Evolutionary conservation across 1,284 basidiomycete species (phyloP), one percentile per base, ranked within the genome.

Genomic region (Apiotrichum sp.): DNA sequence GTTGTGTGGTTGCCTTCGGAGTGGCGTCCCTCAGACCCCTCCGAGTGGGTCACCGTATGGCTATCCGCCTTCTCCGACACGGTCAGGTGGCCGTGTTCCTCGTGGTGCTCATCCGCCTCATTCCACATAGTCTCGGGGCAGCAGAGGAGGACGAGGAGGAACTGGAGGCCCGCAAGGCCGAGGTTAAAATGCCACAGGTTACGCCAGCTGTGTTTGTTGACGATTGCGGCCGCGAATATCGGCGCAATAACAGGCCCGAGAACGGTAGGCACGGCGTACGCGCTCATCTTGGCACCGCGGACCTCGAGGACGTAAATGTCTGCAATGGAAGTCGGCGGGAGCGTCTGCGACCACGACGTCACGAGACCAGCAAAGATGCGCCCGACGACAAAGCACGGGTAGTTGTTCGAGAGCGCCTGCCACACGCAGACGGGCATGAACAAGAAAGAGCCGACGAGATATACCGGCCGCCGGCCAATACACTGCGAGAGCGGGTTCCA

Each of bases 81-180:
- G 13, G 36, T 22, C 22, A 22, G 22, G 22, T 22, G 22, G 22
- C 22, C 36, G 36, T 9, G 36, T 9, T 38, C 36, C 36, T 8
- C 36, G 8, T 38, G 8, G 36, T 8, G 36, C 36, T 43, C 40
- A n/a, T 43, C 42, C 16, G 42, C 22, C 42, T 56, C 59, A 36
- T 56, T 64, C 70, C 72, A 75, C 29, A 69, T 63, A 0, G 75
- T 76, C 55, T 76, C 73, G 9, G 72, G 72, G 3, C 72, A 66
- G 46, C 74, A 54, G 53, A 73, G 61, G 50, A 70, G 59, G n/a
- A 46, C 16, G 22, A 59, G 43, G 1, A 59, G 4, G 43, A 56
- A 34, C 43, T 59, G 50, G 14, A 59, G 53, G 1, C 42, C 53
- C 31, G 70, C 45, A 7, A 75, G 61, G 39, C 64, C 71, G 11